Conservation (phyloP, 108 stramenopile genomes). For the Tribonema minus region DNA sequence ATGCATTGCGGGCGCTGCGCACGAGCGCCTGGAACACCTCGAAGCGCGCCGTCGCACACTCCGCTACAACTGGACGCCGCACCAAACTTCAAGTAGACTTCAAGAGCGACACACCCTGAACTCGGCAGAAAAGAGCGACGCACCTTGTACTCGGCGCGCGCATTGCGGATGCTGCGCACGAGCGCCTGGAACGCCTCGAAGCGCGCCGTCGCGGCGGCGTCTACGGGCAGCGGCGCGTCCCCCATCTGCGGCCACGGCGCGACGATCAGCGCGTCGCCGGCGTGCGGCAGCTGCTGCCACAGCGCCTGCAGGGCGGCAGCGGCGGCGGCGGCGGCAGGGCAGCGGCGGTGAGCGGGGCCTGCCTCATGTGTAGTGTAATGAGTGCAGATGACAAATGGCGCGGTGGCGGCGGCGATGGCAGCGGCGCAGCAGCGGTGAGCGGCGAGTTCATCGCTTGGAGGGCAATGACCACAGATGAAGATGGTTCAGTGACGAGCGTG, state of each 20-base stretch:
- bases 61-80: not conserved
- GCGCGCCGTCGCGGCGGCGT: not conserved
- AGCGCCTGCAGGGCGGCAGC: slow-evolving; percentile 67
- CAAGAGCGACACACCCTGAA: not conserved
- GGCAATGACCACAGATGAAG: no score
- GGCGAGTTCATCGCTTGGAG: no score
- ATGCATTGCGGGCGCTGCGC: no score
- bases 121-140: not conserved
- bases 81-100: not conserved
- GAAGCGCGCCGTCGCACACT: no score
- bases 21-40: slow-evolving; percentile 50
- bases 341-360: no score
- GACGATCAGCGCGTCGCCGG: slow-evolving; percentile 47
- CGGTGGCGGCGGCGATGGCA: no score
- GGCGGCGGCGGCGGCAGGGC: no score
- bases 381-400: no score
- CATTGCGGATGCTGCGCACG: slow-evolving; percentile 49
- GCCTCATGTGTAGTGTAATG: no score
- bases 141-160: slow-evolving; percentile 49
- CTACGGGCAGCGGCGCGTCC: slow-evolving; percentile 30
- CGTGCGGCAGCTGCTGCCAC: slow-evolving; percentile 78
- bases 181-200: slow-evolving; percentile 49
- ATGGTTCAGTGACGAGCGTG: no score
- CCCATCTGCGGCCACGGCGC: slow-evolving; percentile 46
- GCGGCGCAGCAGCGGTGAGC: no score